A percentile compares a stretch with the other conserved stretches of the same genome.
These are phyloP conservation scores for Xylariaceae sp. DNA, from an alignment of 2,329 filamentous ascomycete genomes.

Conservation along the genomic window DNA sequence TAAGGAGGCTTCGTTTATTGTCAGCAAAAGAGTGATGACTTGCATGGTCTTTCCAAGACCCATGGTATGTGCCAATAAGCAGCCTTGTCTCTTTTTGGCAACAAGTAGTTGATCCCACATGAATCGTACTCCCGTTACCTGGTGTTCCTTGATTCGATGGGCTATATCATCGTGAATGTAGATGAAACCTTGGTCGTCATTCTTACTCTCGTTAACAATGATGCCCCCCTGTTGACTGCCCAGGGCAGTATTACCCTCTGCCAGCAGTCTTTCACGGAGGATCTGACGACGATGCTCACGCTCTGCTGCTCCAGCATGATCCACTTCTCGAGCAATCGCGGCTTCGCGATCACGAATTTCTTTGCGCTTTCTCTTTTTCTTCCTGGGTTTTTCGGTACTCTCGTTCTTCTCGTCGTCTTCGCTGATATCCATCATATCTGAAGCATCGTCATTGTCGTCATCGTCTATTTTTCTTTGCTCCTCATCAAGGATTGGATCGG, in stretches of 20 bases:
- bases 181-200: conserved; percentile 54
- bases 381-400: conserved; percentile 40
- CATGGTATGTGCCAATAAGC: conserved; percentile 84
- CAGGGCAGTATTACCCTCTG: conserved; percentile 36
- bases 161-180: conserved; percentile 62
- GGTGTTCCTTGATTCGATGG: conserved; percentile 66
- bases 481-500: neutral
- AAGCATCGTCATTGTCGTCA: conserved; percentile 3
- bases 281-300: conserved; percentile 49
- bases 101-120: conserved; percentile 81
- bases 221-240: conserved; percentile 41
- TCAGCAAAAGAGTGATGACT: conserved; percentile 74
- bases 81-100: conserved; percentile 59
- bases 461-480: conserved; percentile 1
- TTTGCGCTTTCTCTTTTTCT: conserved; percentile 41
- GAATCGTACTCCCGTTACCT: conserved; percentile 76
- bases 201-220: conserved; percentile 63
- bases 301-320: conserved; percentile 47
- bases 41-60: conserved; percentile 92
- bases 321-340: conserved; percentile 50
- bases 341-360: conserved; percentile 44
- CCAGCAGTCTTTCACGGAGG: conserved; percentile 40
- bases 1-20: conserved; percentile 60
- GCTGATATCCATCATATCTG: conserved; percentile 11
- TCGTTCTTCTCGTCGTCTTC: conserved; percentile 41